Evolutionary conservation across 2,329 filamentous ascomycete species (phyloP).

Genomic region (Calonectria naviculata): DNA sequence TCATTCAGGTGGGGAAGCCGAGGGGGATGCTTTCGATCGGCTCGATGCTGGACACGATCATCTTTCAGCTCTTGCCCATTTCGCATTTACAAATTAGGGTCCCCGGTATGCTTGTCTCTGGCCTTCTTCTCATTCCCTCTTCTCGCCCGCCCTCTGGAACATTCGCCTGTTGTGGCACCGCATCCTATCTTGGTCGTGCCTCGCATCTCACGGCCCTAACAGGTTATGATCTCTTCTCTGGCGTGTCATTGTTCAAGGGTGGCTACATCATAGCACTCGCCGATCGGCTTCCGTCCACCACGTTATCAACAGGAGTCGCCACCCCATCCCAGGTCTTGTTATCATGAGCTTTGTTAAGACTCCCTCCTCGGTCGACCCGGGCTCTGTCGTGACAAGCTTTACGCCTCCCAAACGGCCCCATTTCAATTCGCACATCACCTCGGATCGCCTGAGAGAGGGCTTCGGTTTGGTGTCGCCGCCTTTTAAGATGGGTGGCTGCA

Average conservation of each 20-base stretch:
- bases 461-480: slow-evolving; percentile 50
- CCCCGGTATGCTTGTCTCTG: slow-evolving; percentile 10
- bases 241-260: slow-evolving; percentile 34
- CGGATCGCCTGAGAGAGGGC: slow-evolving; percentile 63
- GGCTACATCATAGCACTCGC: slow-evolving; percentile 41
- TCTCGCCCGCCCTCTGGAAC: background rate
- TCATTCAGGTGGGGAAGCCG: slow-evolving; percentile 27
- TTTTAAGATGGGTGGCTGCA: slow-evolving; percentile 56
- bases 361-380: slow-evolving; percentile 30
- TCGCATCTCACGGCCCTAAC: slow-evolving; percentile 19
- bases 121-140: background rate
- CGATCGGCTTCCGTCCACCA: slow-evolving; percentile 24
- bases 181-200: slow-evolving; percentile 11
- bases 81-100: slow-evolving; percentile 26
- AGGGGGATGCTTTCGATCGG: slow-evolving; percentile 26
- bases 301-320: background rate
- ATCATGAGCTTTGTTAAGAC: slow-evolving; percentile 36
- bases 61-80: slow-evolving; percentile 19
- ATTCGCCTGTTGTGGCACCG: slow-evolving; percentile 5
- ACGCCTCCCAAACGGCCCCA: slow-evolving; percentile 51
- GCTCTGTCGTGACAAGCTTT: slow-evolving; percentile 22
- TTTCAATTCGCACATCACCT: slow-evolving; percentile 63
- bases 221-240: slow-evolving; percentile 37
- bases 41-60: slow-evolving; percentile 22
- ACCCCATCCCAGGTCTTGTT: slow-evolving; percentile 7